Percentiles rank a stretch among this genome's conserved stretches.
Conservation (phyloP, 2,329 filamentous ascomycete genomes). For the Phyllosticta paracitricarpa region DNA sequence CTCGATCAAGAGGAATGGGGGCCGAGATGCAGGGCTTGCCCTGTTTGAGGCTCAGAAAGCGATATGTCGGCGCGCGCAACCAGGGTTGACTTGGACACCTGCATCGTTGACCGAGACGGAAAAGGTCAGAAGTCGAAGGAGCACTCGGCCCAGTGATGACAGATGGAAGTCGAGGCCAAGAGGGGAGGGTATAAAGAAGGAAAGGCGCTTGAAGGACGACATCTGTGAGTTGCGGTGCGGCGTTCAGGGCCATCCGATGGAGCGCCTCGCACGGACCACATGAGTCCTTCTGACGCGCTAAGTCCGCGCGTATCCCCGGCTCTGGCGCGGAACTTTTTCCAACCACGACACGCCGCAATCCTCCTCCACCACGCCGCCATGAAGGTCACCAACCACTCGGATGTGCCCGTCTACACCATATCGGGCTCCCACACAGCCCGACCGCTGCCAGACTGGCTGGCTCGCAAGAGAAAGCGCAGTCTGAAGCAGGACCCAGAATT, state of each 20-base stretch:
- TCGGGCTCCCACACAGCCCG: constrained; percentile 81
- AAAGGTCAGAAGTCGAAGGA: neutral
- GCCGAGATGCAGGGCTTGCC: constrained; percentile 6
- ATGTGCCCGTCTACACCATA: constrained; percentile 88
- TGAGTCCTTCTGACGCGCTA: constrained; percentile 5
- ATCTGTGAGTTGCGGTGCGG: neutral
- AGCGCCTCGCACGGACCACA: neutral
- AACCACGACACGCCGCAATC: constrained; percentile 4
- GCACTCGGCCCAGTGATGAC: neutral
- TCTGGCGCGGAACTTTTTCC: constrained; percentile 6
- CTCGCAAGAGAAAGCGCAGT: constrained; percentile 77
- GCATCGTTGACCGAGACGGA: constrained; percentile 3
- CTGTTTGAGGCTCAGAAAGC: neutral
- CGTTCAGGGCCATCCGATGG: neutral
- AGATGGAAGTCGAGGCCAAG: constrained; percentile 1
- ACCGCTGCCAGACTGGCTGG: constrained; percentile 90
- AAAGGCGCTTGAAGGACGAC: neutral
- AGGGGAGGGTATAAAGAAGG: neutral
- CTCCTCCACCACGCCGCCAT: constrained; percentile 36
- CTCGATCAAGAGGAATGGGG: constrained; percentile 18
- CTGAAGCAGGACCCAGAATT: constrained; percentile 89
- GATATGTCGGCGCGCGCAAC: neutral
- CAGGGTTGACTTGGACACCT: neutral
- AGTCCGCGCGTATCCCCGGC: constrained; percentile 2
- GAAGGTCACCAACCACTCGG: constrained; percentile 74